Base-by-base conservation (phyloP, 208 protist genomes). In the Acanthamoeba triangularis region DNA sequence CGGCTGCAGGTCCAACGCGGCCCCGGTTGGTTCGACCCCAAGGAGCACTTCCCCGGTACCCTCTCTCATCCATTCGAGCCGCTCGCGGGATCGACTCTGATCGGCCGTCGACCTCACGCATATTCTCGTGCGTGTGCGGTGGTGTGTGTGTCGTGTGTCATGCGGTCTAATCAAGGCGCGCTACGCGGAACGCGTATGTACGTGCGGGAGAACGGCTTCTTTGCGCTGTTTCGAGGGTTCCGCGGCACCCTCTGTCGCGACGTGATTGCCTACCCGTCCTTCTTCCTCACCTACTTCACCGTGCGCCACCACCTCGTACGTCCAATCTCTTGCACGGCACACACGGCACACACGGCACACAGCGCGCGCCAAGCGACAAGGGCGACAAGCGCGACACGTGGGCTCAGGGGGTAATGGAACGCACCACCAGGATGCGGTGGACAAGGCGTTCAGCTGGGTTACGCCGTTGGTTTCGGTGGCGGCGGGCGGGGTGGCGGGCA, bases 261-360 rank as follows among this genome's bases (percentile, higher is more conserved):
- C 14, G 49, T 93, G 28, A 59, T 93, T 25, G 63, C 88, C 35
- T 93, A 76, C 61, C 54, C 61, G 28, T 10, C 49, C 25, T 93
- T 93, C 65, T 93, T 93, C 88, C 4, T 59, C 61, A 78, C 88
- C 61, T 93, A 93, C 61, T 44, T 93, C 49, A 14, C 47, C 10
- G 82, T 90, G 18, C 82, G 82, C 1, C 49, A 90, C 33, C 82
- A 67, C 23, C 35, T 90, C 5, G 82, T 90, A 90, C 7, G 54
- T 35, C 6, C 33, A 25, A 0, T 3, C 11, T 25, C 25, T 80
- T 1, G 11, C 25, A 23, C 37, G n/a, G 1, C 20, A n/a, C n/a
- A n/a, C n/a, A n/a, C n/a, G n/a, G n/a, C n/a, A n/a, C n/a, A n/a
- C n/a, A n/a, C n/a, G n/a, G n/a, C n/a, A n/a, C n/a, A n/a, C n/a